phyloP scores from a whole-genome alignment of 1,284 basidiomycete species.

The Ganoderma resinaceum region DNA sequence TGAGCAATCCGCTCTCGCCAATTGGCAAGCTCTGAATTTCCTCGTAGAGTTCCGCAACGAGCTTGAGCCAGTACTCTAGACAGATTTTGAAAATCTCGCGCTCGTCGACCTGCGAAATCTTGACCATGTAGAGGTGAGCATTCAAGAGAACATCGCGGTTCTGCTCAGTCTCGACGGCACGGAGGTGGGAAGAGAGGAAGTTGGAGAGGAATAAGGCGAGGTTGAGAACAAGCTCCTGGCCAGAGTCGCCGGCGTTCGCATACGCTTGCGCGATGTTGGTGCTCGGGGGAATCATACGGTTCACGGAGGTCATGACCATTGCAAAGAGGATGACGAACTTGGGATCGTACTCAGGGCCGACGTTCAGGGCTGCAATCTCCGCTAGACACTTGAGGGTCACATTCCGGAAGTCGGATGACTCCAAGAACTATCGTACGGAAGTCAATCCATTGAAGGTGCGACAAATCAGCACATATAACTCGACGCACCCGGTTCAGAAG shows the following conservation, averaged over 20 bases:
- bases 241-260: slow-evolving; percentile 88
- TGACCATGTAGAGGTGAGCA: slow-evolving; percentile 98
- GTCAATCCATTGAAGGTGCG: background rate
- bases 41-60: slow-evolving; percentile 98
- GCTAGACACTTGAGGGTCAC: slow-evolving; percentile 97
- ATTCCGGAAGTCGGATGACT: slow-evolving; percentile 97
- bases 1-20: slow-evolving; percentile 91
- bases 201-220: slow-evolving; percentile 97
- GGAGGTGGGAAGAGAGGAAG: slow-evolving; percentile 93
- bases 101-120: slow-evolving; percentile 98
- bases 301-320: slow-evolving; percentile 97
- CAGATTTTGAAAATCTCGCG: slow-evolving; percentile 99
- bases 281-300: slow-evolving; percentile 96
- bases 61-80: slow-evolving; percentile 98
- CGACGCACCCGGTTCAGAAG: slow-evolving; percentile 84
- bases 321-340: slow-evolving; percentile 99
- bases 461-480: background rate
- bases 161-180: slow-evolving; percentile 90
- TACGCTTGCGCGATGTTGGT: slow-evolving; percentile 97
- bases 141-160: slow-evolving; percentile 96
- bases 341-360: slow-evolving; percentile 97
- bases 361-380: slow-evolving; percentile 95
- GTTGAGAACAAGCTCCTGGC: slow-evolving; percentile 97
- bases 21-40: slow-evolving; percentile 95
- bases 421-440: slow-evolving; percentile 80